Base-by-base conservation (phyloP, 129 eudicot genomes). In the Deinandra increscens region DNA sequence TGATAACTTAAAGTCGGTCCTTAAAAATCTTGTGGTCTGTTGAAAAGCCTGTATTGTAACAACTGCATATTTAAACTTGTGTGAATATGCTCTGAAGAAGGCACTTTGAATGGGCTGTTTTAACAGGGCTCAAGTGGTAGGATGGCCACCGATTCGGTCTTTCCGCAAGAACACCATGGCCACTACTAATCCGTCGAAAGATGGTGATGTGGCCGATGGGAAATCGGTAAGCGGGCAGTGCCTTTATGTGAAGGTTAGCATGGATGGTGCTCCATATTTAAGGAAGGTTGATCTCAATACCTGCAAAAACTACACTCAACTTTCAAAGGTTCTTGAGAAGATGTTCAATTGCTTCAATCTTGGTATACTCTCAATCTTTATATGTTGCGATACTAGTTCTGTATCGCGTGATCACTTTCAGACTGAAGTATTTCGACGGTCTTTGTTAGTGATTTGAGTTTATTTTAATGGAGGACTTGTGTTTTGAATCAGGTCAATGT, bases 121-220 rank as follows among this genome's bases (percentile, higher is more conserved):
- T 66, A 65, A 74, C 78, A 89, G 99, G 79, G 84, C 88, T 58
- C 95, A 85, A 67, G 91, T 93, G 62, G 97, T 94, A 50, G 99
- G 99, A 74, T 94, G 99, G 99, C 99, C 99, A 70, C 99, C 99
- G 66, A 74, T 94, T 75, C 84, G 95, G 69, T 87, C 97, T 68
- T 94, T 87, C 75, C 79, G 93, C 33, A 94, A 94, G 86, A 94
- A 87, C 83, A 78, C 92, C n/a, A 73, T 93, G 85, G 92, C 97
- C 31, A 26, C 31, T 3, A 78, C 88, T 7, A 84, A 74, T 60
- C 36, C 46, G 49, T 74, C 85, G 6, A 94, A 94, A 61, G 80
- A 80, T 20, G 86, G 56, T 11, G 77, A 82, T 19, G 68, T 53
- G 42, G 58, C 64, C 23, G 84, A 80, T 20, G 78, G 53, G 18